Percentiles rank a stretch among this genome's conserved stretches.
Evolutionary conservation across 2,329 filamentous ascomycete species (phyloP).

Genomic region (Talaromyces sp.): DNA sequence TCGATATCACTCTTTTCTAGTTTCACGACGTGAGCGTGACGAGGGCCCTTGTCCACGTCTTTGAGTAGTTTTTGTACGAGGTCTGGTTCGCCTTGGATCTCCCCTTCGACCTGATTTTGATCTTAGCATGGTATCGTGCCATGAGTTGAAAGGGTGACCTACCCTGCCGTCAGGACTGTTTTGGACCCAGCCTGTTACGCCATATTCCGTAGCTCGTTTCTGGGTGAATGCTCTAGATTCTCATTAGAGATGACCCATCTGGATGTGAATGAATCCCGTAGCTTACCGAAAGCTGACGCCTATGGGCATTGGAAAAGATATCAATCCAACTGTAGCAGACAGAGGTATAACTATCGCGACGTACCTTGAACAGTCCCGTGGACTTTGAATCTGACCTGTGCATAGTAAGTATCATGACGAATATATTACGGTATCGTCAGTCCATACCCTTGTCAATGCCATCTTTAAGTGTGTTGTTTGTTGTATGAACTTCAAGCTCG

Average conservation of each 20-base stretch:
- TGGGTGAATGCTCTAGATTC: conserved; percentile 41
- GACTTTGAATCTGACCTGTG: conserved; percentile 45
- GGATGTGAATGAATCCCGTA: not conserved
- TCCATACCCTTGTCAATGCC: conserved; percentile 17
- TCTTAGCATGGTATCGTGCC: no score
- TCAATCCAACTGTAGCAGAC: not conserved
- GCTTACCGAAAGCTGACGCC: conserved; percentile 51
- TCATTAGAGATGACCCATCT: no score
- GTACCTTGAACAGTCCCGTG: conserved; percentile 69
- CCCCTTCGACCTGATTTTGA: conserved; percentile 69
- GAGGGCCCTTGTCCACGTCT: conserved; percentile 71
- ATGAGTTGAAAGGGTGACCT: not conserved
- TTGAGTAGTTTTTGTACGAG: conserved; percentile 66
- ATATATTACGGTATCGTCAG: not conserved
- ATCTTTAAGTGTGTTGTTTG: not conserved
- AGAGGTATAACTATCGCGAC: conserved; percentile 13
- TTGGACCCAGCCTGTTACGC: conserved; percentile 48
- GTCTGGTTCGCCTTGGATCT: conserved; percentile 72
- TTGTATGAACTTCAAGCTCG: not conserved
- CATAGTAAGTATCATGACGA: not conserved
- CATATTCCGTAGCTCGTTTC: conserved; percentile 40
- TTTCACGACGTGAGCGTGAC: conserved; percentile 66
- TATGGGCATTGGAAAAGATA: conserved; percentile 17
- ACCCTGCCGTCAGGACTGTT: conserved; percentile 48
- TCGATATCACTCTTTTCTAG: conserved; percentile 67